Evolutionary conservation across 495 filamentous ascomycete species (phyloP), one percentile per base, ranked within the genome.

Genomic region (Pyrenopolyporus hunteri): DNA sequence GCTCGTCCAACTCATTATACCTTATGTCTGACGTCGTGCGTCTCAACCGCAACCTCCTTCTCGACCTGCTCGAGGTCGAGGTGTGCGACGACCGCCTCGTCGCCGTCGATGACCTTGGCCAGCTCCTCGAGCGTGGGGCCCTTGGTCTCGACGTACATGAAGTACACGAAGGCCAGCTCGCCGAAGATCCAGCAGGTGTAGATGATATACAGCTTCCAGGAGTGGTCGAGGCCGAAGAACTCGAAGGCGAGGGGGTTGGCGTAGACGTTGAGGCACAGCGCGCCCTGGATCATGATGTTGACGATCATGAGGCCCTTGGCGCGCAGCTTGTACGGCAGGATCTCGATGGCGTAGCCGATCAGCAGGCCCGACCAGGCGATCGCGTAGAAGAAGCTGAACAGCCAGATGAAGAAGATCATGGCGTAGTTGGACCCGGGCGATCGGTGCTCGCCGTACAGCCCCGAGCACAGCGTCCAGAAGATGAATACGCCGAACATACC

Each of bases 291-390:
- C 37, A 71, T 74, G 57, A 82, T 49, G 69, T 83, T 82, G 68
- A 83, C 76, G 62, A 83, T 66, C 71, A 81, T 70, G 55, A 84
- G 72, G 26, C 78, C 77, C 75, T 81, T 75, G 67, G 87, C 87
- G 35, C 88, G 85, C 52, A 90, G 81, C 54, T 80, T 80, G 77
- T 87, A 92, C 0, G 88, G 88, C 37, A 90, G 79, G 62, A 91
- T 86, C 74, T 90, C 88, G 56, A 88, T 80, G 28, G 83, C 76
- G 69, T 89, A 89, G 39, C 82, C 83, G 58, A 89, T 78, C 26
- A 89, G 81, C 35, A 90, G 77, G 52, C 85, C 83, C 9, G 83
- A 83, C 79, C 83, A 87, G n/a, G 80, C 80, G 51, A 85, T 76
- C 62, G 81, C 77, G 76, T 85, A 87, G 64, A 78, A 76, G 68